A percentile compares a stretch with the other conserved stretches of the same genome.
phyloP scores from a whole-genome alignment of 2,329 filamentous ascomycete species.

The Sporothrix globosa region DNA sequence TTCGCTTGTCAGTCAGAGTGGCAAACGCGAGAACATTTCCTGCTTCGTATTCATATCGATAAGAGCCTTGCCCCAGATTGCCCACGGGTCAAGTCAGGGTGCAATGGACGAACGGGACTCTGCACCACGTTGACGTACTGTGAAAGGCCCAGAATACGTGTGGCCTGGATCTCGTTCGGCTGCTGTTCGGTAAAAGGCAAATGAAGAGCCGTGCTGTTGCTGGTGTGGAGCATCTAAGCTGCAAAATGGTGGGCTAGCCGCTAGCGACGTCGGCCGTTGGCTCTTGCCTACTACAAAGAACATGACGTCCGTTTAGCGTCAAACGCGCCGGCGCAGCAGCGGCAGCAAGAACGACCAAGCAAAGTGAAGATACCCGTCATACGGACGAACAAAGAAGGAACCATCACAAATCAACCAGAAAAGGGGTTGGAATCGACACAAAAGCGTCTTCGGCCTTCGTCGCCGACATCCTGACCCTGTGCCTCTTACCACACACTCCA shows the following conservation, averaged over 20 bases:
- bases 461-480: background rate
- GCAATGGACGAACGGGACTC: slow-evolving; percentile 28
- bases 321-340: slow-evolving; percentile 1
- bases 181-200: slow-evolving; percentile 31
- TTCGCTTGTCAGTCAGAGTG: background rate
- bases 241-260: background rate
- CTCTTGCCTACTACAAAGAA: background rate
- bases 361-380: background rate
- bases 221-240: too few relatives aligned
- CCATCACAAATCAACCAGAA: background rate
- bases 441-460: too few relatives aligned
- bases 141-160: background rate
- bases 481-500: background rate
- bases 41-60: slow-evolving; percentile 22
- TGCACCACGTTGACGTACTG: background rate
- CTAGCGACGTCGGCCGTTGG: background rate
- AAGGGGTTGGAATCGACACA: background rate
- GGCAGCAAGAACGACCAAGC: slow-evolving; percentile 11
- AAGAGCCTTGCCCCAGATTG: background rate
- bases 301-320: background rate
- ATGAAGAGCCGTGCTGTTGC: background rate
- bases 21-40: background rate
- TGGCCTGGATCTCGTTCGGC: slow-evolving; percentile 27
- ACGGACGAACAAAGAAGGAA: background rate
- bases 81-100: background rate